phyloP scores from a whole-genome alignment of 345 rosid genomes.

The Eutrema heterophyllum region DNA sequence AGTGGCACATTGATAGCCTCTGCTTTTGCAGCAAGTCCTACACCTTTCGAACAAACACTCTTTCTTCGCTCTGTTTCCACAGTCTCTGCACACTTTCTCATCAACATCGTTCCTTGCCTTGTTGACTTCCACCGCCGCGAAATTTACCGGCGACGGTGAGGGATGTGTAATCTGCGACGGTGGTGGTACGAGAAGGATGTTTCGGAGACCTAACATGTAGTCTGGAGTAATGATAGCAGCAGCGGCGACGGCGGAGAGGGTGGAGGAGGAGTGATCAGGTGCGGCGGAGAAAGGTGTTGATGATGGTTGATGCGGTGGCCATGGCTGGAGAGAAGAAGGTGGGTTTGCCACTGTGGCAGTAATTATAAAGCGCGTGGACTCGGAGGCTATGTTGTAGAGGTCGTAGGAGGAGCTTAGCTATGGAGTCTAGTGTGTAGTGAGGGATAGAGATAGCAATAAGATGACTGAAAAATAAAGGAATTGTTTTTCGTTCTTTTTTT shows the following conservation, averaged over 20 bases:
- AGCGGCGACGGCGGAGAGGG: neutral
- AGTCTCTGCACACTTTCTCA: slow-evolving; percentile 62
- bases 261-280: slow-evolving; percentile 13
- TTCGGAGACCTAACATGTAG: slow-evolving; percentile 65
- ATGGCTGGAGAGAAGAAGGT: slow-evolving; percentile 24
- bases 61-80: slow-evolving; percentile 80
- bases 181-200: slow-evolving; percentile 53
- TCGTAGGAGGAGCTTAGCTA: slow-evolving; percentile 25
- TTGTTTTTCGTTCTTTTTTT: neutral
- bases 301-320: slow-evolving; percentile 24
- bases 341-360: slow-evolving; percentile 31
- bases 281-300: slow-evolving; percentile 4
- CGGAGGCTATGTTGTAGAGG: slow-evolving; percentile 10
- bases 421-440: slow-evolving; percentile 22
- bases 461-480: neutral
- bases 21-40: slow-evolving; percentile 78
- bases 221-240: slow-evolving; percentile 12
- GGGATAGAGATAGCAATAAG: neutral
- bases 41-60: slow-evolving; percentile 66
- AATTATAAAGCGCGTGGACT: slow-evolving; percentile 21
- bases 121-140: slow-evolving; percentile 10
- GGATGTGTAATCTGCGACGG: slow-evolving; percentile 29
- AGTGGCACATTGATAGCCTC: slow-evolving; percentile 64
- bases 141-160: slow-evolving; percentile 17
- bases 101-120: slow-evolving; percentile 17